These are phyloP conservation scores for Styphnolobium japonicum DNA, from an alignment of 306 rosid species.

Conservation along the genomic window DNA sequence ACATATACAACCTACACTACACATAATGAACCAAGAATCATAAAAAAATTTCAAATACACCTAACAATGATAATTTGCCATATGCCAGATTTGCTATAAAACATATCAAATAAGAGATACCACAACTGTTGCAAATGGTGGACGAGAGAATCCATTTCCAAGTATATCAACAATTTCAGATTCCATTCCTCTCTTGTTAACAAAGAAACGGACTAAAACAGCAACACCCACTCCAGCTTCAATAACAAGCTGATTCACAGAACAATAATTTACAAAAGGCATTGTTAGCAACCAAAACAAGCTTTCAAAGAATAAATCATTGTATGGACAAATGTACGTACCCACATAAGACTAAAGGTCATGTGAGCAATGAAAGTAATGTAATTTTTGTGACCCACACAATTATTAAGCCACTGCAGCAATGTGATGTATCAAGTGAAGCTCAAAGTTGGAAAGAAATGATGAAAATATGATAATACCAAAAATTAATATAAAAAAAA, in stretches of 20 bases:
- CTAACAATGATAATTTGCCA: constrained; percentile 9
- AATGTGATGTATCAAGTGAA: constrained; percentile 35
- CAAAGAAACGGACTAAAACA: constrained; percentile 66
- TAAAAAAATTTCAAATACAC: constrained; percentile 23
- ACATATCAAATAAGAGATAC: constrained; percentile 40
- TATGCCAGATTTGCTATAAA: constrained; percentile 15
- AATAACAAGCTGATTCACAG: constrained; percentile 66
- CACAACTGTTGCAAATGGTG: constrained; percentile 95
- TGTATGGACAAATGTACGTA: constrained; percentile 38
- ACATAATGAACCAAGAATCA: constrained; percentile 35
- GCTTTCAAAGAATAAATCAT: constrained; percentile 12
- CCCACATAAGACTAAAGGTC: constrained; percentile 74
- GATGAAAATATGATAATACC: not conserved
- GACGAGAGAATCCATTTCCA: constrained; percentile 96
- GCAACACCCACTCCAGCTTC: constrained; percentile 96
- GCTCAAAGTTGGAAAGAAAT: constrained; percentile 17
- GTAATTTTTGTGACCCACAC: constrained; percentile 71
- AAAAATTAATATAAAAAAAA: constrained; percentile 20
- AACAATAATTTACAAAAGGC: constrained; percentile 7
- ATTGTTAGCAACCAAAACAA: not conserved
- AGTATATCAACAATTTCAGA: constrained; percentile 68
- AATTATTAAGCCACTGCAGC: constrained; percentile 82
- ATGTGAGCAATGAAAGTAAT: constrained; percentile 61
- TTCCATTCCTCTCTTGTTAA: constrained; percentile 60
- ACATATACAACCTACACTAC: constrained; percentile 82